Evolutionary conservation across 116 monocot genomes (phyloP), one percentile per base, ranked within the genome.

Genomic region (Papilionanthe hybrid): DNA sequence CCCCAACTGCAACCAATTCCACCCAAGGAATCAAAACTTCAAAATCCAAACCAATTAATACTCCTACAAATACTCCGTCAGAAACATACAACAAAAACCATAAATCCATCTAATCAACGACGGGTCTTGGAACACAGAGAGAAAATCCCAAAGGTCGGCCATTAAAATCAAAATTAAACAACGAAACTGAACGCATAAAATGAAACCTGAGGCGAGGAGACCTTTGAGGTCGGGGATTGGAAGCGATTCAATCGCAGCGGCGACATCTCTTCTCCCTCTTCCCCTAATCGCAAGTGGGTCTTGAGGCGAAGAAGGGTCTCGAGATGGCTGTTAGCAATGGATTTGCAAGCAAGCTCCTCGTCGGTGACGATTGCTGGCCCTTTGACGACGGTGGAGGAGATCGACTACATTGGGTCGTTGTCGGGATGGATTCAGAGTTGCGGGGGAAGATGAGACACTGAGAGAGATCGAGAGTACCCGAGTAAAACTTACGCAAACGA

Each of bases 261-360:
- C 47, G 50, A 50, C 49, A 75, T 75, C 27, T 47, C 49, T 23
- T 75, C 75, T 49, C 50, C 75, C 12, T 27, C 37, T 32, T 69
- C 23, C n/a, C 37, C 69, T n/a, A 19, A 75, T 50, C 75, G 49
- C 10, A 47, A 42, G 48, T 49, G 75, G 75, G 49, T 48, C 22
- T 50, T 27, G 4, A 28, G 50, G 27, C 49, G 27, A 49, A 50
- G 42, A 32, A 73, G 42, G 42, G n/a, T n/a, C n/a, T n/a, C n/a
- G n/a, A n/a, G n/a, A n/a, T n/a, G n/a, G n/a, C n/a, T n/a, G n/a
- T n/a, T n/a, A n/a, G n/a, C n/a, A n/a, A n/a, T n/a, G n/a, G n/a
- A n/a, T n/a, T n/a, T n/a, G n/a, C n/a, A n/a, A n/a, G n/a, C n/a
- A n/a, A n/a, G n/a, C n/a, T n/a, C n/a, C n/a, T n/a, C n/a, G n/a